These are phyloP conservation scores for Gossypium davidsonii DNA, from an alignment of 441 rosid species.

Conservation along the genomic window DNA sequence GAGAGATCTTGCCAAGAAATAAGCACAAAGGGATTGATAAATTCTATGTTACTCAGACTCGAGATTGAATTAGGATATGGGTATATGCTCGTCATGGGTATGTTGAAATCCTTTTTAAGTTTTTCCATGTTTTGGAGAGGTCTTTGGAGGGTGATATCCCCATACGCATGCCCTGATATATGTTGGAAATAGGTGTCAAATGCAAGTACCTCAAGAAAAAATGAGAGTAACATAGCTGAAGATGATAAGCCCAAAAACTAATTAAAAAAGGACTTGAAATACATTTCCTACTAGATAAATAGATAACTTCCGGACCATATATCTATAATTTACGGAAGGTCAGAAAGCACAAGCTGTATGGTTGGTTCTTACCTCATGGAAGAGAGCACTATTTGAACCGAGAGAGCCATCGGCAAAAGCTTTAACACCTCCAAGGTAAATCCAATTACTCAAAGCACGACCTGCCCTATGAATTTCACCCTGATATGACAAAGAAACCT, in stretches of 20 bases:
- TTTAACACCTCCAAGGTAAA: constrained; percentile 87
- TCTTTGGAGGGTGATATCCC: too few relatives aligned
- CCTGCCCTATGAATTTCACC: constrained; percentile 49
- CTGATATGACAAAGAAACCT: constrained; percentile 24
- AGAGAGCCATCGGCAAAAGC: constrained; percentile 90
- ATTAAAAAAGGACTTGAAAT: neutral
- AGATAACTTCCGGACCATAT: neutral
- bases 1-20: neutral
- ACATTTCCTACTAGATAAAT: neutral
- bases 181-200: too few relatives aligned
- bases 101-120: too few relatives aligned
- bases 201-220: too few relatives aligned
- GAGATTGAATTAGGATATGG: too few relatives aligned
- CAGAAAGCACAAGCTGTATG: neutral
- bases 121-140: too few relatives aligned
- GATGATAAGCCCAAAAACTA: neutral
- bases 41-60: too few relatives aligned
- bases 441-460: constrained; percentile 50
- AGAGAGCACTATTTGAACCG: constrained; percentile 80
- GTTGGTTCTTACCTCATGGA: constrained; percentile 54
- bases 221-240: neutral
- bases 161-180: too few relatives aligned
- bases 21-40: neutral
- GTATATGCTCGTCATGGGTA: too few relatives aligned
- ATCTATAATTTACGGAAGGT: neutral